Evolutionary conservation across 305 asterid species (phyloP).

Genomic region (Solanum chacoense): DNA sequence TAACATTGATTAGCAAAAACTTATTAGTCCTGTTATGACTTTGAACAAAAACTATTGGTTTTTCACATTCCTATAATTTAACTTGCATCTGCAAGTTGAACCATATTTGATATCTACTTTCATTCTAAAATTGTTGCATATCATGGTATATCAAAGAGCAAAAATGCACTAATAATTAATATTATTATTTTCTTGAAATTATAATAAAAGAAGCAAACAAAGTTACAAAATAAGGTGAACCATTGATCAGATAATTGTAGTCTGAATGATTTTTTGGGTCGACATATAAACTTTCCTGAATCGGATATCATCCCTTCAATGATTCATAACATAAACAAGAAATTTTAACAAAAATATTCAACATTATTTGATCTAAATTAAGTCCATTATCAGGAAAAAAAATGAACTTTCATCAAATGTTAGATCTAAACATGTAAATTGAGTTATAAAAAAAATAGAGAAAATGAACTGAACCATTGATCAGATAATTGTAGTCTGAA

Average conservation of each 20-base stretch:
- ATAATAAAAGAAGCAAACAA: background rate
- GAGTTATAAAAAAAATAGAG: background rate
- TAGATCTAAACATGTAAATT: background rate
- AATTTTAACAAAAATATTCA: background rate
- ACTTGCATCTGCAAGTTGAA: background rate
- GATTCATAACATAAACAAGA: background rate
- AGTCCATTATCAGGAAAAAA: too few relatives aligned
- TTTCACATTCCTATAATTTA: background rate
- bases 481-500: slow-evolving; percentile 98
- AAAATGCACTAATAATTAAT: background rate
- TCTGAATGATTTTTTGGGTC: slow-evolving; percentile 53
- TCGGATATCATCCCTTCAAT: slow-evolving; percentile 42
- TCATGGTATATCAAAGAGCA: background rate
- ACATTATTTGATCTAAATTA: background rate
- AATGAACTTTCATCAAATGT: background rate
- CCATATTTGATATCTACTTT: background rate
- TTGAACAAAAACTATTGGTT: background rate
- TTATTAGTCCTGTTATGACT: background rate
- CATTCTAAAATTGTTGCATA: background rate
- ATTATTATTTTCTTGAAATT: background rate
- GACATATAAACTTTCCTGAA: slow-evolving; percentile 37
- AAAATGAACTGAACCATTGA: slow-evolving; percentile 25
- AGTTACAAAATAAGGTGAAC: background rate
- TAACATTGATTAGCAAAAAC: too few relatives aligned
- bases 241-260: slow-evolving; percentile 95